phyloP scores from a whole-genome alignment of 2,329 filamentous ascomycete genomes.

The Xylariaceae sp. region DNA sequence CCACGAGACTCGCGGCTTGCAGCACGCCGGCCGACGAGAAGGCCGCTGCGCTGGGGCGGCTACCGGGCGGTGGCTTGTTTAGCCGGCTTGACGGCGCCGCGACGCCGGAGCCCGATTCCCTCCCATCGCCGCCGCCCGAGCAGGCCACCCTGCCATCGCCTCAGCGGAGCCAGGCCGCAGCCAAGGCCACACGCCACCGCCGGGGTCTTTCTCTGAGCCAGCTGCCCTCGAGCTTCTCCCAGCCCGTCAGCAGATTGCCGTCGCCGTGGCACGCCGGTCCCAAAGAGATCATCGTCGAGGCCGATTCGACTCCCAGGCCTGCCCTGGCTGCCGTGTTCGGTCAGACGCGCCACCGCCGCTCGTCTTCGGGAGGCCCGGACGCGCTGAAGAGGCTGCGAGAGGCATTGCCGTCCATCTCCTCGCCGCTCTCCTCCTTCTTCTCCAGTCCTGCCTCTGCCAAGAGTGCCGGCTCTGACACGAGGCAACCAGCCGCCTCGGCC shows the following conservation, averaged over 20 bases:
- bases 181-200: conserved; percentile 13
- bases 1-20: conserved; percentile 46
- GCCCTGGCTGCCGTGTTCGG: conserved; percentile 40
- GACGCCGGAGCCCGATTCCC: conserved; percentile 13
- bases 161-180: conserved; percentile 4
- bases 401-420: conserved; percentile 47
- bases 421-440: conserved; percentile 39
- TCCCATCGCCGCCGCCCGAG: conserved; percentile 4
- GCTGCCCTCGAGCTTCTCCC: conserved; percentile 13
- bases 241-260: conserved; percentile 17
- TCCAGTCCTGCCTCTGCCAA: conserved; percentile 26
- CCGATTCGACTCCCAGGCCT: conserved; percentile 24
- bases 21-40: conserved; percentile 52
- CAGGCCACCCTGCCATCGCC: neutral
- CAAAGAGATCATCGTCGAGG: conserved; percentile 28
- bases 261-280: conserved; percentile 35
- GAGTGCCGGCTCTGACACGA: conserved; percentile 14
- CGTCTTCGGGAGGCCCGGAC: conserved; percentile 49
- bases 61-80: conserved; percentile 30
- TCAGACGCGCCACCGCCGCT: conserved; percentile 39
- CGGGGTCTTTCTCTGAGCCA: conserved; percentile 22
- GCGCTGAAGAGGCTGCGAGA: conserved; percentile 50
- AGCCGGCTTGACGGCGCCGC: conserved; percentile 24
- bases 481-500: conserved; percentile 12
- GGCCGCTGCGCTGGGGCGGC: conserved; percentile 43